Evolutionary conservation across 352 stramenopile genomes (phyloP), one percentile per base, ranked within the genome.

Genomic region (Globisporangium iwayamae): DNA sequence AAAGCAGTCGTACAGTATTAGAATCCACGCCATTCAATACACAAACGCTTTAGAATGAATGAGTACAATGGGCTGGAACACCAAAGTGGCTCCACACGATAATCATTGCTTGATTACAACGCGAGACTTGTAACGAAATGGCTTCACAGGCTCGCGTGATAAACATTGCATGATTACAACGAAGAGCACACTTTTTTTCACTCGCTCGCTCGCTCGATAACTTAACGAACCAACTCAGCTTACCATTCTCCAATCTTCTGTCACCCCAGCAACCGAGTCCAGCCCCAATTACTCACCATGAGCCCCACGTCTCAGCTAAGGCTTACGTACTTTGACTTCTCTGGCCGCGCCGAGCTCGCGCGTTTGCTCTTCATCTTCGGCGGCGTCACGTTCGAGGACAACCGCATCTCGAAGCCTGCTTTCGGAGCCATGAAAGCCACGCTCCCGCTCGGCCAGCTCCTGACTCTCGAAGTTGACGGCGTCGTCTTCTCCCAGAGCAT

Each of bases 281-380:
- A 50, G 20, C 7, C 46, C 46, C 4, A 16, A 13, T 16, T 7
- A 52, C 20, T 28, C 13, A 48, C 56, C 20, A 62, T 53, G 30
- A 64, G 28, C 10, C n/a, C 46, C 16, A 20, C 30, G 6, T 45
- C 70, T 28, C 62, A 71, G 10, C 56, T 89, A 45, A 86, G 86
- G 76, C 68, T 94, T 25, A 89, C 71, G 46, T 96, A 96, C 73
- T 93, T 94, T 56, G 56, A 74, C 39, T 61, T 72, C 43, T 14
- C 70, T 0, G 85, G 73, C 1, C 79, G 78, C 32, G 85, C 65
- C 0, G 87, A 94, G 72, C 60, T 88, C 28, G 71, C 81, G 8
- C 82, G 85, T 18, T 67, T 94, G 20, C 66, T 79, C 11, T 59
- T 91, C 47, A 56, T 65, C 11, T 72, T 71, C 16, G 83, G 60